Conservation (phyloP, 2,329 filamentous ascomycete genomes). For the Zymoseptoria brevis region DNA sequence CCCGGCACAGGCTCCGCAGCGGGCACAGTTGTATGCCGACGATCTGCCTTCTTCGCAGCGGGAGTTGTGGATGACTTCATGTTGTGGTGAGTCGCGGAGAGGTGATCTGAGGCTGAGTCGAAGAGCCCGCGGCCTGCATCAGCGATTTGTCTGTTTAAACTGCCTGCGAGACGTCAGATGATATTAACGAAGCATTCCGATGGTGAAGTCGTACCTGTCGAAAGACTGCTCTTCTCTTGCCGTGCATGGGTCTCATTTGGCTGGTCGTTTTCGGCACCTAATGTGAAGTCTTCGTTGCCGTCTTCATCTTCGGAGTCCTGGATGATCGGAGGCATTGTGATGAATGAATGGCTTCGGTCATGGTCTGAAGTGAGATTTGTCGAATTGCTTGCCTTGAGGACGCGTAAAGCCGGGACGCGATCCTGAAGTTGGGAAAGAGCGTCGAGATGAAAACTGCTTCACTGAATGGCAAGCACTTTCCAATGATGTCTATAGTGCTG, state of each 20-base stretch:
- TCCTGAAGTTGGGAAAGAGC: not conserved
- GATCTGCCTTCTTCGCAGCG: conserved; percentile 11
- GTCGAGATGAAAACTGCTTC: not conserved
- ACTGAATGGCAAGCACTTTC: not conserved
- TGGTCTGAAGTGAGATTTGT: not conserved
- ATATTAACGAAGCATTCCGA: not conserved
- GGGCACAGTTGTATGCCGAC: conserved; percentile 12
- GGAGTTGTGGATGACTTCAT: conserved; percentile 13
- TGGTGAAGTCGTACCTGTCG: conserved; percentile 6
- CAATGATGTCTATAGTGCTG: not conserved
- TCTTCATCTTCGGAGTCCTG: conserved; percentile 7
- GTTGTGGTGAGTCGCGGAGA: conserved; percentile 5
- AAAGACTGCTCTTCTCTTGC: conserved; percentile 10
- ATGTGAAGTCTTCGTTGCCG: conserved; percentile 2
- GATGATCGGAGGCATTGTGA: conserved; percentile 6
- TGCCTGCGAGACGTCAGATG: conserved; percentile 11
- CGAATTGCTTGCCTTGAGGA: not conserved
- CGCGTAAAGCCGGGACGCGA: too few relatives aligned
- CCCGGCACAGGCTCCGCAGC: not conserved
- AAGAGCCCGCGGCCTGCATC: conserved; percentile 21
- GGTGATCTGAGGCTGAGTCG: conserved; percentile 6
- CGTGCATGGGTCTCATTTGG: not conserved
- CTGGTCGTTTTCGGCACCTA: not conserved
- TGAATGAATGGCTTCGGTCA: not conserved
- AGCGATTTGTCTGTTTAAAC: conserved; percentile 17